Evolutionary conservation across 2,329 filamentous ascomycete genomes (phyloP).

Genomic region (Aureobasidium sp.): DNA sequence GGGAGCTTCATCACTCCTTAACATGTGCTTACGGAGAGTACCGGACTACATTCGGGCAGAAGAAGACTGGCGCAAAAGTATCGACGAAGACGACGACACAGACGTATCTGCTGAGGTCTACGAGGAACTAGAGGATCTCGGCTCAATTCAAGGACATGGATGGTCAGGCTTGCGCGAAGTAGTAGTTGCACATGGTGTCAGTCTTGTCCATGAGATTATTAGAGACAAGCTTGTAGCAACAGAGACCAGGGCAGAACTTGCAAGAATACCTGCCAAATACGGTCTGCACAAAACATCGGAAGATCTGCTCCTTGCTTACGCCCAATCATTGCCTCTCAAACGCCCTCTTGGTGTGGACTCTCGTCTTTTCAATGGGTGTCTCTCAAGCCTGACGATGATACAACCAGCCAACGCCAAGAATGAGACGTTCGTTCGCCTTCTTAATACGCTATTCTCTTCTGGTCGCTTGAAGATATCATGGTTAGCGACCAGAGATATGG

Average conservation of each 20-base stretch:
- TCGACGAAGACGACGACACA: constrained; percentile 25
- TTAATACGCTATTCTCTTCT: constrained; percentile 26
- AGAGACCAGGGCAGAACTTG: constrained; percentile 1
- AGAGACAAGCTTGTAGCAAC: constrained; percentile 24
- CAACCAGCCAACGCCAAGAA: neutral
- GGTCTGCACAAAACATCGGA: neutral
- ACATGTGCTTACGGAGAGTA: constrained; percentile 32
- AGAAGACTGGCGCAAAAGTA: constrained; percentile 29
- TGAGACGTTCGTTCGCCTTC: neutral
- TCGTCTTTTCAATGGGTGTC: constrained; percentile 6
- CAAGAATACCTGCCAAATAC: neutral
- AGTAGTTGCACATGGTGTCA: constrained; percentile 34
- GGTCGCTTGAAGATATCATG: constrained; percentile 31
- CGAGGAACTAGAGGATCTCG: constrained; percentile 32
- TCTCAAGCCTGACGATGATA: neutral
- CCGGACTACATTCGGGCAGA: constrained; percentile 35
- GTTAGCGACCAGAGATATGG: constrained; percentile 31
- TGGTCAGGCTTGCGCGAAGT: constrained; percentile 35
- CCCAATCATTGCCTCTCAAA: constrained; percentile 6
- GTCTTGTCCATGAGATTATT: constrained; percentile 31
- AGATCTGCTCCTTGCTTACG: neutral
- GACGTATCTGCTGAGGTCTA: constrained; percentile 34
- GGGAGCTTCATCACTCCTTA: constrained; percentile 32
- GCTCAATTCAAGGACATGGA: constrained; percentile 26
- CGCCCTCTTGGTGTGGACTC: neutral